These are phyloP conservation scores for Neofusicoccum ribis DNA, from an alignment of 2,329 filamentous ascomycete species.

Conservation along the genomic window DNA sequence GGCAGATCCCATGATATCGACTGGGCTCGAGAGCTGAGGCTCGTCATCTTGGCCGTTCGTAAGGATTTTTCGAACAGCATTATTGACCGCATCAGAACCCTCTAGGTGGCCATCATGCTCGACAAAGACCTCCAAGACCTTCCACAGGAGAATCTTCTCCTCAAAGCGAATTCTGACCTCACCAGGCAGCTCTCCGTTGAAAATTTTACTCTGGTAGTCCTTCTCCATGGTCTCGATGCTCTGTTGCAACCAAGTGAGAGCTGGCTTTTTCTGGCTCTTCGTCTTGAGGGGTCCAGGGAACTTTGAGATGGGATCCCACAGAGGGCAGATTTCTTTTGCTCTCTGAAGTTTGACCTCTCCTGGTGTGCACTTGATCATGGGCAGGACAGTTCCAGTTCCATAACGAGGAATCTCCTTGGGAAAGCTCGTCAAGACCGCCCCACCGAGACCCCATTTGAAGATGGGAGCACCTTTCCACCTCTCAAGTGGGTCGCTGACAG, in stretches of 20 bases:
- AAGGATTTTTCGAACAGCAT: conserved; percentile 73
- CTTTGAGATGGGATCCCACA: conserved; percentile 70
- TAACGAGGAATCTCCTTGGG: conserved; percentile 88
- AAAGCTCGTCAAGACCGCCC: conserved; percentile 78
- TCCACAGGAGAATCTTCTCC: conserved; percentile 85
- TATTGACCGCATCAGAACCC: conserved; percentile 68
- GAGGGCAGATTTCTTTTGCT: conserved; percentile 70
- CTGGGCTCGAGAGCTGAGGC: conserved; percentile 28
- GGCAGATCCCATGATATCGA: conserved; percentile 24
- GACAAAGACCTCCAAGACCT: conserved; percentile 75
- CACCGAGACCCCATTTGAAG: conserved; percentile 85
- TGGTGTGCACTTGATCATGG: conserved; percentile 77
- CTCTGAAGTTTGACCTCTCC: conserved; percentile 80
- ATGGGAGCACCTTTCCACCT: conserved; percentile 90
- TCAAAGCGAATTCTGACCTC: conserved; percentile 68
- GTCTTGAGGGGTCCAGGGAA: conserved; percentile 89
- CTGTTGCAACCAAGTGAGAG: conserved; percentile 73
- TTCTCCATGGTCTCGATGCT: conserved; percentile 75
- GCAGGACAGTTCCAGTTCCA: conserved; percentile 68
- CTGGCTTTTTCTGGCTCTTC: conserved; percentile 95
- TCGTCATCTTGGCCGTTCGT: conserved; percentile 22
- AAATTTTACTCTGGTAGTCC: conserved; percentile 42
- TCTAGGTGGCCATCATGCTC: conserved; percentile 85
- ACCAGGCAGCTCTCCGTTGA: conserved; percentile 55
- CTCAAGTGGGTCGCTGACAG: conserved; percentile 71